phyloP scores from a whole-genome alignment of 495 filamentous ascomycete genomes.

The Hyaloscypha finlandica region DNA sequence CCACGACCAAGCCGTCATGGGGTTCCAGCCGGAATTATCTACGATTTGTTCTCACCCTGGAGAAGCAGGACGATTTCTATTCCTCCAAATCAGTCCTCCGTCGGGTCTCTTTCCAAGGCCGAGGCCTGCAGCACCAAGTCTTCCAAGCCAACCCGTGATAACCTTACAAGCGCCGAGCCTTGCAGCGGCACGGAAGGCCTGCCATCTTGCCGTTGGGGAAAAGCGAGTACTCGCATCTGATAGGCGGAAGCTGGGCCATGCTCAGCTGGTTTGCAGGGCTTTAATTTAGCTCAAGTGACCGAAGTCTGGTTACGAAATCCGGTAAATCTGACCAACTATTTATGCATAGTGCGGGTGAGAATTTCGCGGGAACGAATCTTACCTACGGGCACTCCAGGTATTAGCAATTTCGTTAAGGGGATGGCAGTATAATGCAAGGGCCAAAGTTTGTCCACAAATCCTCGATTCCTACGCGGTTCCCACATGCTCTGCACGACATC shows the following conservation, averaged over 20 bases:
- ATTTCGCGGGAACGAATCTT: neutral
- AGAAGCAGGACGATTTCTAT: neutral
- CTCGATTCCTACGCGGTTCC: neutral
- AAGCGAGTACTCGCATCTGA: neutral
- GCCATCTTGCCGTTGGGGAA: neutral
- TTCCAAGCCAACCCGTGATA: no score
- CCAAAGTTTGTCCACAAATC: neutral
- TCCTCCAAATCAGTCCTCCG: neutral
- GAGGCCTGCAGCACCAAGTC: neutral
- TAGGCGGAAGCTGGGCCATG: neutral
- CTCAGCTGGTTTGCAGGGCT: neutral
- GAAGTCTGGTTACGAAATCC: neutral
- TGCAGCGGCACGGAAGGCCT: neutral
- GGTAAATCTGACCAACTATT: neutral
- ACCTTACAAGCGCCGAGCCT: neutral
- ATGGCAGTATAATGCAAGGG: neutral
- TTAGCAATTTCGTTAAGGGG: neutral
- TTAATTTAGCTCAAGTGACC: neutral
- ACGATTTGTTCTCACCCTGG: neutral
- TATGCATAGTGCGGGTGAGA: neutral
- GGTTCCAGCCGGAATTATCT: neutral
- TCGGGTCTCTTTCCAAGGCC: neutral
- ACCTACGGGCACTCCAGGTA: neutral
- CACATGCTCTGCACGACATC: neutral
- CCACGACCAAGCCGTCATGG: neutral